Base-by-base conservation (phyloP, 768 basidiomycete species). In the Mrakia frigida region DNA sequence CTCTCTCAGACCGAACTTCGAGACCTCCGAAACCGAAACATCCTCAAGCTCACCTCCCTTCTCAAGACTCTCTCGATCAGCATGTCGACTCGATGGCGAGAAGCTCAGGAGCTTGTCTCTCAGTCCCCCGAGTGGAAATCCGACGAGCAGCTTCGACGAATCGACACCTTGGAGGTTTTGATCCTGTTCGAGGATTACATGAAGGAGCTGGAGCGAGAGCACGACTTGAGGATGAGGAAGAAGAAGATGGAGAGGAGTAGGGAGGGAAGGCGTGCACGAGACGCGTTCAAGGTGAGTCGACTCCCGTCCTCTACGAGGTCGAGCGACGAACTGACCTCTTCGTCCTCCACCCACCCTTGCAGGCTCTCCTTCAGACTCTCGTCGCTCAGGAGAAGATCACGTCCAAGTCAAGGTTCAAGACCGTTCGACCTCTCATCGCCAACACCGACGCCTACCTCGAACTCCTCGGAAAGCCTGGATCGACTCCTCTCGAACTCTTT, bases 151-250 rank as follows among this genome's bases (percentile, higher is more conserved):
- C 85, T 99, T 70, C 90, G 88, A 78, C 89, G 87, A 80, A 86
- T 98, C 59, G 96, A 96, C 16, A 91, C 91, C 2, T 86, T 98
- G 52, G 97, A 98, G 81, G 91, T 98, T 76, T 86, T 99, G 33
- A 88, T 92, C 52, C 92, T 93, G 0, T 98, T 94, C 80, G 97
- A 99, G 82, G 94, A 95, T 82, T 95, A 95, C 82, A 91, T 92
- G 77, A 89, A 91, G 75, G 89, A 93, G 23, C 88, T 92, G 46
- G 94, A 98, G 83, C 87, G 92, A 73, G 94, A 96, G 81, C 92
- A 93, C 79, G 93, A 96, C 76, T 93, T 95, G 79, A 90, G 92
- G 81, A 89, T 89, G 85, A 87, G 92, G 35, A 87, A 90, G 77
- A 84, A 88, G 6, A 90, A 92, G 78, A 91, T 94, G 16, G 92